A percentile compares a stretch with the other conserved stretches of the same genome.
phyloP scores from a whole-genome alignment of 2,329 filamentous ascomycete species.

The Orbilia oligospora region DNA sequence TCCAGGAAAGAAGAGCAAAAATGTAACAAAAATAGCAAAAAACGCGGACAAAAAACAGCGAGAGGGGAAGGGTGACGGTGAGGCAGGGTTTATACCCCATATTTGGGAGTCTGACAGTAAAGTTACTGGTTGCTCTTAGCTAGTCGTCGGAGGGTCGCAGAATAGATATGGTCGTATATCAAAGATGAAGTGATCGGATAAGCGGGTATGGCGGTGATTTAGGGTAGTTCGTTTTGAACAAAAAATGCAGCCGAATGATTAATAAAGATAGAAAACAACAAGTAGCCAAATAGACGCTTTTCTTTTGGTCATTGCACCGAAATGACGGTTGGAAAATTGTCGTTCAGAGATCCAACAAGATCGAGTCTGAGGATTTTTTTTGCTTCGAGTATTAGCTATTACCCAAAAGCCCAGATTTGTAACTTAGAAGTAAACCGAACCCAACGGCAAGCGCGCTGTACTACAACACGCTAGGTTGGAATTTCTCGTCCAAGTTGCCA shows the following conservation, averaged over 20 bases:
- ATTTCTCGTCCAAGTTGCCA: conserved; percentile 48
- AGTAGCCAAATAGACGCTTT: background rate
- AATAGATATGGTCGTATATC: background rate
- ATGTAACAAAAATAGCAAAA: background rate
- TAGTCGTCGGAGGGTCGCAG: background rate
- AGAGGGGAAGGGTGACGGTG: conserved; percentile 1
- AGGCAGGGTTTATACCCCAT: conserved; percentile 1
- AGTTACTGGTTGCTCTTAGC: background rate
- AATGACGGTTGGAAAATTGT: too few species aligned
- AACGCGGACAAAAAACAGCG: too few species aligned
- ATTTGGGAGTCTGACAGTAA: conserved; percentile 1
- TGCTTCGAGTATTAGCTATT: background rate
- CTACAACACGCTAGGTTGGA: conserved; percentile 34
- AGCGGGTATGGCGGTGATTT: background rate
- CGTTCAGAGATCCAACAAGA: background rate
- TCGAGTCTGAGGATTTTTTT: background rate
- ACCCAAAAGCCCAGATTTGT: background rate
- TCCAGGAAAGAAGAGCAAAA: background rate
- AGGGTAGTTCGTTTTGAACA: background rate
- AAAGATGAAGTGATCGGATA: background rate
- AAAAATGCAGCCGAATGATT: background rate
- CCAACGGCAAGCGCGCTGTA: conserved; percentile 9
- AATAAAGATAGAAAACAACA: background rate
- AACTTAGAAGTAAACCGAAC: background rate
- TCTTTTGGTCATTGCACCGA: background rate